phyloP scores from a whole-genome alignment of 2,329 filamentous ascomycete genomes.

The Acephala macrosclerotiorum region DNA sequence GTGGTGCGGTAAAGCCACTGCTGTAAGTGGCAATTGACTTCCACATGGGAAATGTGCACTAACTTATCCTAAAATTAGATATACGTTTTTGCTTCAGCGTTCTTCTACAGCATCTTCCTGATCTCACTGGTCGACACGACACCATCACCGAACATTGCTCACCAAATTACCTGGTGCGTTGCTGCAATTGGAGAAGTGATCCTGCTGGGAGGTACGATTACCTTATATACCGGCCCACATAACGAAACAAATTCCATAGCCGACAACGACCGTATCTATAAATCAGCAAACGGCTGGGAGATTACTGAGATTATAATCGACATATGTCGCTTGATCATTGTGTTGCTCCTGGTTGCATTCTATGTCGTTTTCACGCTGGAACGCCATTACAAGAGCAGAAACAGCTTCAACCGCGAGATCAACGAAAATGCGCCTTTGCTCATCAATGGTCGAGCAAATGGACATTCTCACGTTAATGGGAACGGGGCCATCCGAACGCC shows the following conservation, averaged over 20 bases:
- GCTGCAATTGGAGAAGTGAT: slow-evolving; percentile 76
- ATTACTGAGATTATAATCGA: slow-evolving; percentile 71
- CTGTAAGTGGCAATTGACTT: slow-evolving; percentile 61
- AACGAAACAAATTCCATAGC: slow-evolving; percentile 57
- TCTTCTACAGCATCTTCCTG: slow-evolving; percentile 85
- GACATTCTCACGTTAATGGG: slow-evolving; percentile 41
- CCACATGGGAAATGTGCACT: slow-evolving; percentile 22
- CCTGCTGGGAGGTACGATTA: slow-evolving; percentile 73
- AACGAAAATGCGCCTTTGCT: slow-evolving; percentile 72
- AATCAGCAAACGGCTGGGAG: slow-evolving; percentile 59
- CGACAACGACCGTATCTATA: slow-evolving; percentile 48
- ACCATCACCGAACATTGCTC: slow-evolving; percentile 80
- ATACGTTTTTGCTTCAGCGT: slow-evolving; percentile 84
- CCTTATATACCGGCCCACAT: slow-evolving; percentile 73
- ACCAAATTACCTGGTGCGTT: slow-evolving; percentile 81
- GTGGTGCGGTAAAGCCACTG: slow-evolving; percentile 83
- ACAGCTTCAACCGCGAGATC: slow-evolving; percentile 20
- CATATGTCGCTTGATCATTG: slow-evolving; percentile 70
- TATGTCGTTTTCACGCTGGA: slow-evolving; percentile 61
- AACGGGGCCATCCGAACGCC: slow-evolving; percentile 48
- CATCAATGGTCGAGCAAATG: slow-evolving; percentile 47
- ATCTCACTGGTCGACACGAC: slow-evolving; percentile 87
- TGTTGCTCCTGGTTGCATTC: slow-evolving; percentile 61
- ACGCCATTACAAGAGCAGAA: slow-evolving; percentile 35
- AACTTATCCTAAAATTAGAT: slow-evolving; percentile 61